These are phyloP conservation scores for Sporothrix schenckii DNA, from an alignment of 2,329 filamentous ascomycete species.

Conservation along the genomic window DNA sequence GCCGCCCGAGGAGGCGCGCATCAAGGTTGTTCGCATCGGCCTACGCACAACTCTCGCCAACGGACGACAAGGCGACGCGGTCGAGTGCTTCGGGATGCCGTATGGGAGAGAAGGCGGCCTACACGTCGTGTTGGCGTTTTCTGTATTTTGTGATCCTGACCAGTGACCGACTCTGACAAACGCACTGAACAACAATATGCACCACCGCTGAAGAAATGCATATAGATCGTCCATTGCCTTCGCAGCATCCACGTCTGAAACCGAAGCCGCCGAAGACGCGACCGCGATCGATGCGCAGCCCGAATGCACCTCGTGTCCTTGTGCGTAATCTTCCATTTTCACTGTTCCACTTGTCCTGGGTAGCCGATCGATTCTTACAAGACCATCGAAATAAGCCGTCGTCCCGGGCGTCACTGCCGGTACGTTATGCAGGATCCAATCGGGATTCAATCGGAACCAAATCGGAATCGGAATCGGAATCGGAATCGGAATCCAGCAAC, in stretches of 20 bases:
- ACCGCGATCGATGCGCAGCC: background rate
- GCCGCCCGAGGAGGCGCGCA: background rate
- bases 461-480: slow-evolving; percentile 18
- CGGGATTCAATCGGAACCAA: background rate
- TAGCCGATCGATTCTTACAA: too few species aligned
- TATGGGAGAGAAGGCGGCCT: background rate
- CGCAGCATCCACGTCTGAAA: background rate
- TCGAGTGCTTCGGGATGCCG: slow-evolving; percentile 8
- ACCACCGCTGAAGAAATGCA: background rate
- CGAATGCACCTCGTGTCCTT: background rate
- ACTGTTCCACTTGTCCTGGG: too few species aligned
- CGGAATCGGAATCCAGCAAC: background rate
- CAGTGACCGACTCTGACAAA: background rate
- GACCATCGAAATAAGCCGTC: too few species aligned
- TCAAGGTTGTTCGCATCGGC: slow-evolving; percentile 12
- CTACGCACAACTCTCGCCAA: background rate
- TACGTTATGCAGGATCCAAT: too few species aligned
- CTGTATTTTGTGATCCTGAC: background rate
- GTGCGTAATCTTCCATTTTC: too few species aligned
- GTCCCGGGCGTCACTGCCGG: background rate
- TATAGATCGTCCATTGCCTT: too few species aligned
- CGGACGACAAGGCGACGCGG: slow-evolving; percentile 9
- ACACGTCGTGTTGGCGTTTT: background rate
- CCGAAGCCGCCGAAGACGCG: slow-evolving; percentile 8
- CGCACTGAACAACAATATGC: background rate